Base-by-base conservation (phyloP, 1,284 basidiomycete species). In the Papiliotrema terrestris region DNA sequence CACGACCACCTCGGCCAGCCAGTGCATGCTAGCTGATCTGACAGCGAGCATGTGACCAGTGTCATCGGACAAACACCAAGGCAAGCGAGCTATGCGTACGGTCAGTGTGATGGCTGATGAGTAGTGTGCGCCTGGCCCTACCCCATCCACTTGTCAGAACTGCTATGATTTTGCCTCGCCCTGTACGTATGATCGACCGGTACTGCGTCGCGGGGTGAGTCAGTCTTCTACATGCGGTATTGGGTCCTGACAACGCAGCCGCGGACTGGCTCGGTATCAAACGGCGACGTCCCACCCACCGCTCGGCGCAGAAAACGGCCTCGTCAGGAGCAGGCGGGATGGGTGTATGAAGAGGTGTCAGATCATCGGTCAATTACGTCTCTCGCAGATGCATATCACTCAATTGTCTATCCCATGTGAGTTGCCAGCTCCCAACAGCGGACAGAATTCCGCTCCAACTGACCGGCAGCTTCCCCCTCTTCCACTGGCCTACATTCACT, bases 401-500 rank as follows among this genome's bases (percentile, higher is more conserved):
- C 62, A 20, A 63, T 72, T 29, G 59, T 67, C 22, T 72, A 68
- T 43, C 69, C 69, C 3, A 66, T 70, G 69, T 71, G 45, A 20
- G 65, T 59, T 19, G 14, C 9, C 15, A 6, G 8, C 1, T 1
- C 19, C n/a, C 13, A 44, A 41, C 48, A 23, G 11, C 6, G 5
- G 29, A 11, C 11, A 11, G 5, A 11, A 32, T 32, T 5, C 29
- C 11, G 11, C 11, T 32, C 23, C 4, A 19, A 20, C 46, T 20
- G 13, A 29, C 23, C 20, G 2, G 5, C 50, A 72, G 70, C 36
- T 60, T 65, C 44, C 63, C 62, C n/a, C 65, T 65, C 55, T 71
- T 71, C 51, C 71, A 73, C 55, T 73, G 71, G 71, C 69, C 71
- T 2, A 60, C 69, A 0, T 72, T 70, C 55, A 45, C 46, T 3